These are phyloP conservation scores for Botrytis paeoniae DNA, from an alignment of 2,329 filamentous ascomycete genomes.

Conservation along the genomic window DNA sequence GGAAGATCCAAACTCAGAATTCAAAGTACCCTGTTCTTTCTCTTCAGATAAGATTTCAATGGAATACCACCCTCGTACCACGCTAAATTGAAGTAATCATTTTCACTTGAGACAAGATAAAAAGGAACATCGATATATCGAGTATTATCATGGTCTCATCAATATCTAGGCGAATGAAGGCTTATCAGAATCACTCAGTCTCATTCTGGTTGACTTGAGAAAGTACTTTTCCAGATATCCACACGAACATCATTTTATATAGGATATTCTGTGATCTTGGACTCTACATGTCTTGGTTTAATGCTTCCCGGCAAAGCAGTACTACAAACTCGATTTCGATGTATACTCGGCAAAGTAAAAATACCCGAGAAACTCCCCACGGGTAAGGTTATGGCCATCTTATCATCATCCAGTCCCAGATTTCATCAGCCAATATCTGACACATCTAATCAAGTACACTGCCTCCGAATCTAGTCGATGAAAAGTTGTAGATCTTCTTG, in stretches of 20 bases:
- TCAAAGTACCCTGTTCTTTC: neutral
- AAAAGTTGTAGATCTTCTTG: neutral
- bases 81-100: neutral
- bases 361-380: neutral
- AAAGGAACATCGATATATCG: rapidly evolving
- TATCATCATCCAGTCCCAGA: too few relatives aligned
- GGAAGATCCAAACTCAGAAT: neutral
- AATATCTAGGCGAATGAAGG: neutral
- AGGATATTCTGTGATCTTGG: neutral
- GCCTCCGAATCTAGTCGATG: rapidly evolving
- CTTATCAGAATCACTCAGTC: neutral
- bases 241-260: neutral
- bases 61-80: rapidly evolving
- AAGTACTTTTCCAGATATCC: neutral
- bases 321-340: neutral
- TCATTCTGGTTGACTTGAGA: neutral
- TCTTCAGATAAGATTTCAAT: neutral
- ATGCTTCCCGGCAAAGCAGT: neutral
- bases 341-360: neutral
- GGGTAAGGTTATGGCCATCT: neutral
- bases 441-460: neutral
- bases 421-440: neutral
- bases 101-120: rapidly evolving
- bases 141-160: neutral
- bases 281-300: neutral